Conservation (phyloP, 2,329 filamentous ascomycete species). For the Aspergillus ochraceus region DNA sequence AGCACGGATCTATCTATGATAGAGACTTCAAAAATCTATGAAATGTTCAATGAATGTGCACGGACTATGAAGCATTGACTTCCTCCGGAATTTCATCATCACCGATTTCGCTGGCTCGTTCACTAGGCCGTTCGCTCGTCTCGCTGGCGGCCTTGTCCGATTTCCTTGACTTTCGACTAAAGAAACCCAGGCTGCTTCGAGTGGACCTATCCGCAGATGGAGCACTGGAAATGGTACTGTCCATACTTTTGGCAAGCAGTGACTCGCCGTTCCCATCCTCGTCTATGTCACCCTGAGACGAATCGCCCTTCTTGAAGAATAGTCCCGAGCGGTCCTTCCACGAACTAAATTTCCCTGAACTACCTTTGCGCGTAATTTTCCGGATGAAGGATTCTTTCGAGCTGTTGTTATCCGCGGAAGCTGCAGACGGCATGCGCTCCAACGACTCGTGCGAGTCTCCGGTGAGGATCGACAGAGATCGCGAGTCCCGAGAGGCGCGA, state of each 20-base stretch:
- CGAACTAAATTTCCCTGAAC: conserved; percentile 52
- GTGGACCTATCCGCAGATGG: conserved; percentile 45
- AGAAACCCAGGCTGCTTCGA: conserved; percentile 48
- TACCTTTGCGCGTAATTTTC: conserved; percentile 53
- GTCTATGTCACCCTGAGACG: conserved; percentile 46
- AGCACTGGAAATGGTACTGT: conserved; percentile 42
- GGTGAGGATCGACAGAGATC: conserved; percentile 46
- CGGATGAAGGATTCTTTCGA: conserved; percentile 53
- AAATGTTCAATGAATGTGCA: neutral
- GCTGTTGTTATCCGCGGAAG: conserved; percentile 40
- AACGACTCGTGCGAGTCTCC: conserved; percentile 50
- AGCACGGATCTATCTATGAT: neutral
- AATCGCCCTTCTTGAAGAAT: conserved; percentile 48
- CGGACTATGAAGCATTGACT: neutral
- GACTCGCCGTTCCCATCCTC: conserved; percentile 42
- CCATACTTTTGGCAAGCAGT: conserved; percentile 45
- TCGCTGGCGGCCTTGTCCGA: conserved; percentile 44
- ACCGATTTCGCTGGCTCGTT: conserved; percentile 36
- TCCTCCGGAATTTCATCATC: conserved; percentile 44
- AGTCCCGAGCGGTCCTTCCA: conserved; percentile 52
- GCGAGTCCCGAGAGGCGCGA: conserved; percentile 46
- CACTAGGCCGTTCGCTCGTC: conserved; percentile 43
- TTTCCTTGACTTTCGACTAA: conserved; percentile 49
- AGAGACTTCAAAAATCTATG: neutral
- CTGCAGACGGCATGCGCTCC: conserved; percentile 46